phyloP scores from a whole-genome alignment of 768 basidiomycete species.

The Scleroderma citrinum region DNA sequence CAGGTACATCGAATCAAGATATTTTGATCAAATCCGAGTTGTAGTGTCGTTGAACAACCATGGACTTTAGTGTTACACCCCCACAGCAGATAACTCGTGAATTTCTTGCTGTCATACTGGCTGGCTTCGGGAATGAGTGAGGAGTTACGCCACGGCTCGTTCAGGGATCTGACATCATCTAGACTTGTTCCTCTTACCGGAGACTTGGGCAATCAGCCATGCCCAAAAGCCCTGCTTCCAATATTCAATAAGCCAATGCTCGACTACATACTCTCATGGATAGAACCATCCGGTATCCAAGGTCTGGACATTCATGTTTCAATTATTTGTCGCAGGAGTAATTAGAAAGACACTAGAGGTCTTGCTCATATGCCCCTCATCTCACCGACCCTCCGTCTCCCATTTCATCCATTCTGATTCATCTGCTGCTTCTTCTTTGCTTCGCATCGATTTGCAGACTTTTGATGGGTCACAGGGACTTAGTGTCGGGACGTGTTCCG shows the following conservation, averaged over 20 bases:
- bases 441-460: constrained; percentile 73
- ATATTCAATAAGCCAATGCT: constrained; percentile 86
- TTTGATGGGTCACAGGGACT: constrained; percentile 69
- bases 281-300: constrained; percentile 81
- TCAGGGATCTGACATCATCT: constrained; percentile 8
- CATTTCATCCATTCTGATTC: constrained; percentile 81
- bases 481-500: constrained; percentile 62
- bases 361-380: constrained; percentile 75
- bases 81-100: constrained; percentile 56
- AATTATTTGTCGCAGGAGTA: constrained; percentile 6
- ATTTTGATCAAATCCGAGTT: no score
- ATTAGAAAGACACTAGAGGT: constrained; percentile 50
- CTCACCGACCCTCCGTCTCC: constrained; percentile 69
- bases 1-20: no score
- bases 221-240: constrained; percentile 83
- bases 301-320: constrained; percentile 38
- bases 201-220: constrained; percentile 74
- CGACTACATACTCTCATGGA: constrained; percentile 77
- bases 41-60: no score
- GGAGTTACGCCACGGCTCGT: constrained; percentile 14
- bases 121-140: constrained; percentile 91
- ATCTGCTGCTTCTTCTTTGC: constrained; percentile 51
- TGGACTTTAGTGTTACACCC: constrained; percentile 61
- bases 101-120: constrained; percentile 83
- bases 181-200: constrained; percentile 73